Percentiles rank a stretch among this genome's conserved stretches.
phyloP scores from a whole-genome alignment of 2,329 filamentous ascomycete species.

The Verticillium zaregamsianum region DNA sequence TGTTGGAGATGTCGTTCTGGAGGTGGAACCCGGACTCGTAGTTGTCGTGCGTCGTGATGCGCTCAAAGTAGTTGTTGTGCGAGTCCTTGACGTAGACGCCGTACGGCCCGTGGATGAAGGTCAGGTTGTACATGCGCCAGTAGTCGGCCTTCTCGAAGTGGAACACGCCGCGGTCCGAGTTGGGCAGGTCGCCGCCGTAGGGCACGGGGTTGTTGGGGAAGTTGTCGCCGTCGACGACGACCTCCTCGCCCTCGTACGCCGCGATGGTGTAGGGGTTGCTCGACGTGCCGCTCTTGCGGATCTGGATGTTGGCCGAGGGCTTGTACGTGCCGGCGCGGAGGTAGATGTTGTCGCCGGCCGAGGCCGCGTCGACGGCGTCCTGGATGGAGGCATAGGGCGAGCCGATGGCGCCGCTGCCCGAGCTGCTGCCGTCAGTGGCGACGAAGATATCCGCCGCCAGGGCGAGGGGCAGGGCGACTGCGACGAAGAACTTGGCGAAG shows the following conservation, averaged over 20 bases:
- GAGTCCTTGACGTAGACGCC: constrained; percentile 29
- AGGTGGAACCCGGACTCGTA: constrained; percentile 33
- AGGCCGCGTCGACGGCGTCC: constrained; percentile 37
- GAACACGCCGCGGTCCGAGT: constrained; percentile 38
- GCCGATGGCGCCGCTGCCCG: constrained; percentile 29
- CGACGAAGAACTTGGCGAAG: constrained; percentile 9
- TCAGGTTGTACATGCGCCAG: constrained; percentile 32
- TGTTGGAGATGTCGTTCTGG: constrained; percentile 19
- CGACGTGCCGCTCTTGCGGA: constrained; percentile 36
- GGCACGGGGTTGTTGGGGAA: constrained; percentile 34
- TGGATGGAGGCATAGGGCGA: constrained; percentile 42
- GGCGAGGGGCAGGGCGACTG: constrained; percentile 10
- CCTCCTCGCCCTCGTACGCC: constrained; percentile 36
- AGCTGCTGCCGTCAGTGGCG: constrained; percentile 35
- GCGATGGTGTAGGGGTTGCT: constrained; percentile 35
- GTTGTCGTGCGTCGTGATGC: constrained; percentile 28
- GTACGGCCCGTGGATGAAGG: constrained; percentile 29
- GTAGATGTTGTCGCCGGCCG: constrained; percentile 35
- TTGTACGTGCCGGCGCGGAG: constrained; percentile 32
- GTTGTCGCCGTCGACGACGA: constrained; percentile 40
- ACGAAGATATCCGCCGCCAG: constrained; percentile 36
- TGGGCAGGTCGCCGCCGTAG: constrained; percentile 32
- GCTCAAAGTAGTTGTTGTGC: constrained; percentile 30
- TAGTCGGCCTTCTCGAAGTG: constrained; percentile 34
- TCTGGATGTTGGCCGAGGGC: constrained; percentile 40